These are phyloP conservation scores for Alectoria sarmentosa DNA, from an alignment of 495 filamentous ascomycete genomes.

Conservation along the genomic window DNA sequence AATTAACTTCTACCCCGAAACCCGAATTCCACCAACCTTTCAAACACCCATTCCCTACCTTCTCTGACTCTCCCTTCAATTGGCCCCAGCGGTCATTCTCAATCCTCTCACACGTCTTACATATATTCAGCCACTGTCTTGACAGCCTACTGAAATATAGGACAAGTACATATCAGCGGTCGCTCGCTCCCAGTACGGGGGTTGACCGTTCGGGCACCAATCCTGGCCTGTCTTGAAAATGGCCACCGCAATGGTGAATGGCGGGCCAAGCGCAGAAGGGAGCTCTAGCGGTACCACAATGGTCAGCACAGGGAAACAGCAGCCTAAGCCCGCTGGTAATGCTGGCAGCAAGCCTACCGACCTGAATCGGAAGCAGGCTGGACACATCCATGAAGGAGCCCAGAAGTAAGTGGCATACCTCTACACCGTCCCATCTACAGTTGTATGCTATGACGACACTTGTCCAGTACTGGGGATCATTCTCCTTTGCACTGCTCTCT, in stretches of 20 bases:
- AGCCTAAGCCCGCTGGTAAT: conserved; percentile 42
- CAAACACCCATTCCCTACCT: conserved; percentile 17
- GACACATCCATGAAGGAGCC: conserved; percentile 47
- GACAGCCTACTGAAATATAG: not conserved
- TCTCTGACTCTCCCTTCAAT: conserved; percentile 4
- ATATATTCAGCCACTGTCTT: not conserved
- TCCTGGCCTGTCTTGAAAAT: conserved; percentile 7
- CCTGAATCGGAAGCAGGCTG: conserved; percentile 48
- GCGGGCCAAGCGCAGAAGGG: conserved; percentile 36
- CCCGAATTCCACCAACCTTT: conserved; percentile 8
- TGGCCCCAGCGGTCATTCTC: conserved; percentile 8
- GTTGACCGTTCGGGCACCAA: conserved; percentile 16
- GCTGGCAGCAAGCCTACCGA: conserved; percentile 41
- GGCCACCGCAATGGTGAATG: conserved; percentile 43
- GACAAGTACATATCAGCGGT: conserved; percentile 1
- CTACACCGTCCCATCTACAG: not conserved
- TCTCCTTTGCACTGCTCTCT: not conserved
- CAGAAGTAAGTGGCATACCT: conserved; percentile 41
- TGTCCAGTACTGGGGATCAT: not conserved
- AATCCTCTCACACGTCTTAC: not conserved
- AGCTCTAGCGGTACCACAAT: conserved; percentile 32
- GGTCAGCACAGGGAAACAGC: conserved; percentile 34
- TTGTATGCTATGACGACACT: not conserved
- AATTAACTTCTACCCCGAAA: conserved; percentile 14
- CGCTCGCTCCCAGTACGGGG: conserved; percentile 14